A percentile compares a stretch with the other conserved stretches of the same genome.
phyloP scores from a whole-genome alignment of 768 basidiomycete species.

The Agrocybe pediades region DNA sequence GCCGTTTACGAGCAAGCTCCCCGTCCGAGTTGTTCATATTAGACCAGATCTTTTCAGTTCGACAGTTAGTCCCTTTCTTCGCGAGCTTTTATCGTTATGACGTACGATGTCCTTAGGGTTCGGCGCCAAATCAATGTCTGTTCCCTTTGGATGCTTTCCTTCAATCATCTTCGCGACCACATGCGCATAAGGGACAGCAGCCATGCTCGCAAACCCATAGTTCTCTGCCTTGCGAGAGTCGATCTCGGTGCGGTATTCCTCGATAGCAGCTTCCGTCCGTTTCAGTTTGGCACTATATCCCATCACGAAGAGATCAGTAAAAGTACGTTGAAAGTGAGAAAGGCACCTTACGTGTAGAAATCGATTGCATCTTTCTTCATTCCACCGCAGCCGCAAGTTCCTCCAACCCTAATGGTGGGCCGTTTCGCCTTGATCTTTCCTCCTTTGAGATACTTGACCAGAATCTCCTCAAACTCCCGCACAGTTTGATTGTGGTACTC shows the following conservation, averaged over 20 bases:
- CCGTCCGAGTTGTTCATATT: slow-evolving; percentile 79
- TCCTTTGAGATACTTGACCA: slow-evolving; percentile 89
- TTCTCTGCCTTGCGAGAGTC: slow-evolving; percentile 80
- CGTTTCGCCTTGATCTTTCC: slow-evolving; percentile 79
- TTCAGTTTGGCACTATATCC: slow-evolving; percentile 48
- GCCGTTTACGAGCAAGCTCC: slow-evolving; percentile 66
- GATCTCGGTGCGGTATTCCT: slow-evolving; percentile 71
- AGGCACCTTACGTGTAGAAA: slow-evolving; percentile 73
- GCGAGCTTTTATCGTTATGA: too few relatives aligned
- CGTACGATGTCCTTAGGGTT: slow-evolving; percentile 88
- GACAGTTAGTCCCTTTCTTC: too few relatives aligned
- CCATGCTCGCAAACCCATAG: slow-evolving; percentile 92
- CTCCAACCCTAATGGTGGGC: slow-evolving; percentile 80
- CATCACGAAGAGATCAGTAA: slow-evolving; percentile 4
- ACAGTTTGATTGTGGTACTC: slow-evolving; percentile 94
- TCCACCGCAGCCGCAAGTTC: slow-evolving; percentile 82
- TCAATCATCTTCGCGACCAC: slow-evolving; percentile 73
- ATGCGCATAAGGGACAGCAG: slow-evolving; percentile 86
- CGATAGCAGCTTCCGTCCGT: slow-evolving; percentile 74
- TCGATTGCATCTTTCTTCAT: slow-evolving; percentile 90
- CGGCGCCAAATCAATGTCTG: slow-evolving; percentile 73
- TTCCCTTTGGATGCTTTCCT: slow-evolving; percentile 72
- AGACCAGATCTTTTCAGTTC: slow-evolving; percentile 72
- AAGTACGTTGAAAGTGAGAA: neutral
- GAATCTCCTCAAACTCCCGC: slow-evolving; percentile 83